Evolutionary conservation across 768 basidiomycete genomes (phyloP), one percentile per base, ranked within the genome.

Genomic region (Calocybe gangraenosa): DNA sequence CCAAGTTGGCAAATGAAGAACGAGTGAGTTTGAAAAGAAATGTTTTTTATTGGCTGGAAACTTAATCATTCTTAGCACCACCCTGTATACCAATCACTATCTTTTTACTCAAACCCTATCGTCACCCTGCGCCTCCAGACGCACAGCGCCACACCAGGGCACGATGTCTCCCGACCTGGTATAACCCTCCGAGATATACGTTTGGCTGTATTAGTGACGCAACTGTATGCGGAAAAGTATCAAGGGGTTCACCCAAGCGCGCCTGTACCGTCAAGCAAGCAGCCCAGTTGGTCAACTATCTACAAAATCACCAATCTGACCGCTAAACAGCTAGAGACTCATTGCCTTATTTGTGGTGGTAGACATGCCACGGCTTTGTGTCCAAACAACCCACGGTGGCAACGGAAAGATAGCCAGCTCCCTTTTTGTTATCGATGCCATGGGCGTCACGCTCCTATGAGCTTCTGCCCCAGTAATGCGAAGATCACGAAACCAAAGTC

Each of bases 171-270:
- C 25, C 5, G 25, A 28, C 65, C 75, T 0, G 73, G 76, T 10
- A 67, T 80, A 35, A 79, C 79, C 0, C 54, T 61, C 4, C 74
- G 74, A 22, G 80, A 82, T 49, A 44, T 78, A 23, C 74, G 78
- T 37, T 28, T 28, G 5, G 25, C 25, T 11, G 25, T 28, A 11
- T 28, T 28, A 28, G 25, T 11, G 25, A 28, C 25, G 25, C 25
- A 11, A 6, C 25, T 28, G 5, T 28, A 11, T 5, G 6, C 5
- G 11, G 25, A 28, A 11, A 28, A 28, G 25, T 28, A 28, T 28
- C 25, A 28, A 28, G 25, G 11, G 5, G 11, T 6, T 28, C 25
- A 28, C 25, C 11, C 25, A 28, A 11, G 5, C 5, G 6, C 11
- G 25, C 25, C 25, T 11, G 25, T 28, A 11, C 5, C 5, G 11